A percentile compares a stretch with the other conserved stretches of the same genome.
phyloP scores from a whole-genome alignment of 306 rosid genomes.

The Albizia julibrissin region DNA sequence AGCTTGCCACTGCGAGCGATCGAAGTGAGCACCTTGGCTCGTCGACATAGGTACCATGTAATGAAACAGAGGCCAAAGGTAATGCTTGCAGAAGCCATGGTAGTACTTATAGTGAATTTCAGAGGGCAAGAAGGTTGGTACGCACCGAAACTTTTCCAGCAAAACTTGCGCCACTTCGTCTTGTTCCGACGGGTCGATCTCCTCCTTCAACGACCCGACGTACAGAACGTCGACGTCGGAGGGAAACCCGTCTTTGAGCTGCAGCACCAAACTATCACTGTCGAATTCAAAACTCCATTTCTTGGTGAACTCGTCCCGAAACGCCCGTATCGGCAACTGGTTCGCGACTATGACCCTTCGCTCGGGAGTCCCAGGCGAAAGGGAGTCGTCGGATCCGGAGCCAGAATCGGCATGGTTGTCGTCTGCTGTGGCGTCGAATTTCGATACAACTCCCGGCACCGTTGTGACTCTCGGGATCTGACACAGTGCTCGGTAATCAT shows the following conservation, averaged over 20 bases:
- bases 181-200: constrained; percentile 52
- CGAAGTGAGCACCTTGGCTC: constrained; percentile 62
- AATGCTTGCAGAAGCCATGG: constrained; percentile 74
- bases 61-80: constrained; percentile 72
- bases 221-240: constrained; percentile 65
- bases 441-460: constrained; percentile 34
- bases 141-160: constrained; percentile 68
- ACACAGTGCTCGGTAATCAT: constrained; percentile 32
- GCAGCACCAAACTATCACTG: constrained; percentile 24
- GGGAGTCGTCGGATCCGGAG: constrained; percentile 3
- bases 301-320: background rate
- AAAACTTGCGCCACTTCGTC: constrained; percentile 63
- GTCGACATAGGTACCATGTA: constrained; percentile 73
- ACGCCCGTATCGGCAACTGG: constrained; percentile 22
- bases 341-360: constrained; percentile 26
- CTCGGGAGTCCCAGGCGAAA: constrained; percentile 6
- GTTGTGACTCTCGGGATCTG: constrained; percentile 35
- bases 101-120: constrained; percentile 57
- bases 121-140: constrained; percentile 62
- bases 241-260: constrained; percentile 21
- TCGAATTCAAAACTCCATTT: constrained; percentile 22
- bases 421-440: constrained; percentile 2
- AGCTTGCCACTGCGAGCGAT: constrained; percentile 68
- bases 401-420: background rate
- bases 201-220: constrained; percentile 62